Percentiles rank a stretch among this genome's conserved stretches.
Conservation (phyloP, 306 rosid species). For the Sindora glabra region DNA sequence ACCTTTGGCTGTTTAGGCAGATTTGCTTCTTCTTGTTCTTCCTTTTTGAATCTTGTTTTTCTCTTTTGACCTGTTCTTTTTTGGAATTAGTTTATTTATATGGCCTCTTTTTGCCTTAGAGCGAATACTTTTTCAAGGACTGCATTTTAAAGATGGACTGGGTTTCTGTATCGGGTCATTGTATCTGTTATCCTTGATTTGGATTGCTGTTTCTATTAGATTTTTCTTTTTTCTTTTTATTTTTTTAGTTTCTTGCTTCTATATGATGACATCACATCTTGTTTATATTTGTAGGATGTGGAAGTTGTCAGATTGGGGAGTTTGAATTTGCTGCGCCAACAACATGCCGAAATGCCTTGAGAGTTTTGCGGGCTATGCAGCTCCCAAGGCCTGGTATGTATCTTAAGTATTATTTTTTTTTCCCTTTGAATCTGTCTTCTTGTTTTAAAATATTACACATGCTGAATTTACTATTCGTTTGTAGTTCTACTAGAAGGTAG, state of each 20-base stretch:
- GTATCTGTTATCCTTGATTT: too few species aligned
- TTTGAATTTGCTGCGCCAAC: constrained; percentile 85
- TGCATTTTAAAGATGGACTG: too few species aligned
- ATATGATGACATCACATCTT: background rate
- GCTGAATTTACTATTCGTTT: constrained; percentile 17
- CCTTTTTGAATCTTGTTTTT: too few species aligned
- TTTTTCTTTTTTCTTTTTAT: too few species aligned
- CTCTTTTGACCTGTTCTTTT: too few species aligned
- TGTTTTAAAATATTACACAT: background rate
- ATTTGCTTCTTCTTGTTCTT: too few species aligned
- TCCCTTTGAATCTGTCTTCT: background rate
- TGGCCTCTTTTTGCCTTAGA: too few species aligned
- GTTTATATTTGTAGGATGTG: constrained; percentile 38
- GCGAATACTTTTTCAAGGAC: too few species aligned
- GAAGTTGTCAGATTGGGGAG: constrained; percentile 32
- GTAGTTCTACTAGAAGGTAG: constrained; percentile 93
- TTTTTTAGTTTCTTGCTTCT: background rate
- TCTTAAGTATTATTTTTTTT: background rate
- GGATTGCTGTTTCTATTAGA: too few species aligned
- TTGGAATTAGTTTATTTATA: too few species aligned
- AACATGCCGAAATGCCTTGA: constrained; percentile 57
- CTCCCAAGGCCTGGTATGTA: constrained; percentile 79
- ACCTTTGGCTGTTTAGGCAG: background rate
- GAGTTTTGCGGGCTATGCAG: constrained; percentile 93
- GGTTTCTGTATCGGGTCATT: too few species aligned